Base-by-base conservation (phyloP, 169 alveolate species). In the Cryptosporidium baileyi region DNA sequence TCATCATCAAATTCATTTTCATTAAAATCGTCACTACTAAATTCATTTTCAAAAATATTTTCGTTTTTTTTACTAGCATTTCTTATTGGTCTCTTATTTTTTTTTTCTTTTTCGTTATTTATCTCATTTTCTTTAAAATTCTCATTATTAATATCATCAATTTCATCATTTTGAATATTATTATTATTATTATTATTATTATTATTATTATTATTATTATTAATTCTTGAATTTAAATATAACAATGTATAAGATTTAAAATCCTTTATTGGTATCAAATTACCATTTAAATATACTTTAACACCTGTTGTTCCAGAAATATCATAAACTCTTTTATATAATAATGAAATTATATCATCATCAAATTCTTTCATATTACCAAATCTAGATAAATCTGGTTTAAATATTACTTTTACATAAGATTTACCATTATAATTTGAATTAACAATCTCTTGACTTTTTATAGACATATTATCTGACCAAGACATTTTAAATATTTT, bases 301-400 rank as follows among this genome's bases (percentile, higher is more conserved):
- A 96, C 97, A 17, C 96, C 97, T 32, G 98, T 93, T 2, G 98
- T 94, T 13, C 99, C 99, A 26, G 99, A 99, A 88, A 98, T 89
- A 89, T 98, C 99, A 89, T 96, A 98, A 34, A 96, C 99, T 63
- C 99, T 94, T 91, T 98, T 98, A 63, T 91, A 89, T 88, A 98
- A 82, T 80, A 98, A 89, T 34, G 97, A 74, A 26, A 93, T 89
- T 43, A 96, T 96, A 88, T 97, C 99, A 43, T 93, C 95, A 81
- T 96, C 98, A 88, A 96, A 88, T 30, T 82, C 93, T 30, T 81
- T 79, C 96, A 97, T 95, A 54, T 51, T 51, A 2, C 94, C 94
- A 89, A 97, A 96, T 80, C 95, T 91, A 36, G 91, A 67, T 67
- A 97, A 93, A 89, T 98, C 99, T 13, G 99, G 99, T 47, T 93